Conservation (phyloP, 306 rosid species). For the Psophocarpus tetragonolobus region DNA sequence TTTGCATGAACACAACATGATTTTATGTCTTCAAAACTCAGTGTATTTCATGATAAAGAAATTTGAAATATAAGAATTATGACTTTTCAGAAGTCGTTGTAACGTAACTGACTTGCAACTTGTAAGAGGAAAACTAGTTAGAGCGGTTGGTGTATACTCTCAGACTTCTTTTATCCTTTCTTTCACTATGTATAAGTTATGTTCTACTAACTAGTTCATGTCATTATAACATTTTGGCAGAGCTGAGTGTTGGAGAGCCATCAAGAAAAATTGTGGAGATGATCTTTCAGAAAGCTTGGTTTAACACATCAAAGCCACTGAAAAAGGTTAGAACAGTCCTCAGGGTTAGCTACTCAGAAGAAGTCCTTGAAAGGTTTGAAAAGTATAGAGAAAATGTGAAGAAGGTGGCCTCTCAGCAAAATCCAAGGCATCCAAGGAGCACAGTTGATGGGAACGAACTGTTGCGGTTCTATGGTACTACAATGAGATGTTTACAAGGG, state of each 20-base stretch:
- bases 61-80: background rate
- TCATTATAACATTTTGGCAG: constrained; percentile 35
- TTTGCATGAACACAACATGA: background rate
- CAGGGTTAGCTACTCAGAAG: constrained; percentile 53
- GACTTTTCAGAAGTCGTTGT: constrained; percentile 15
- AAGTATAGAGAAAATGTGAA: constrained; percentile 71
- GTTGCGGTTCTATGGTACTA: constrained; percentile 57
- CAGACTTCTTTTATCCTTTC: background rate
- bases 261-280: constrained; percentile 75
- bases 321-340: constrained; percentile 52
- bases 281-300: constrained; percentile 62
- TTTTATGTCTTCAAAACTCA: constrained; percentile 1
- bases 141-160: background rate
- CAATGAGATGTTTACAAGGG: constrained; percentile 53
- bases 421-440: constrained; percentile 59
- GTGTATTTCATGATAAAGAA: background rate
- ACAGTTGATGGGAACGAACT: constrained; percentile 71
- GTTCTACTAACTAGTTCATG: background rate
- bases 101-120: background rate
- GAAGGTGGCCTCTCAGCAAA: constrained; percentile 41
- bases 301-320: constrained; percentile 48
- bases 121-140: background rate
- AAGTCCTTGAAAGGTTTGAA: constrained; percentile 57
- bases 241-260: constrained; percentile 56
- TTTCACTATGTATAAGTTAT: background rate